Percentiles rank a stretch among this genome's conserved stretches.
phyloP scores from a whole-genome alignment of 1,139 yeast genomes.

The Pichia kudriavzevii region DNA sequence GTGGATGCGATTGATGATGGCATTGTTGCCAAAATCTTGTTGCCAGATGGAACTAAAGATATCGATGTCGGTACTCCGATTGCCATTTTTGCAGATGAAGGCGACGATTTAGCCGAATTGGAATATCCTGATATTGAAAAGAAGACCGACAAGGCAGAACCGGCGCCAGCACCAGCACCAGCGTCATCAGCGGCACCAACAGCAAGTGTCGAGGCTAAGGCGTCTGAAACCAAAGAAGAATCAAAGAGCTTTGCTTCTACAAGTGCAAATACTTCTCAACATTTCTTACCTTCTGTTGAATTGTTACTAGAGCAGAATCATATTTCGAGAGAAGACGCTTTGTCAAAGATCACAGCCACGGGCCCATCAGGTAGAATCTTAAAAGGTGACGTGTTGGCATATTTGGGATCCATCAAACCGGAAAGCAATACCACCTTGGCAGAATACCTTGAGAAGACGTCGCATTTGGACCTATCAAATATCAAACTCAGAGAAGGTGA shows the following conservation, averaged over 20 bases:
- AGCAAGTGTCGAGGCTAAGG: constrained; percentile 20
- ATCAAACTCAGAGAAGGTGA: constrained; percentile 38
- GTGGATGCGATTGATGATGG: constrained; percentile 96
- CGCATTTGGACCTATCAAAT: constrained; percentile 70
- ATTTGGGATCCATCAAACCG: constrained; percentile 60
- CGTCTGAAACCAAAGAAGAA: constrained; percentile 4
- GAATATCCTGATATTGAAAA: constrained; percentile 46
- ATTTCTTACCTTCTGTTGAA: constrained; percentile 75
- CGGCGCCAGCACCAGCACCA: constrained; percentile 14
- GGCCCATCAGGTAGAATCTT: constrained; percentile 85
- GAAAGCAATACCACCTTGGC: constrained; percentile 49
- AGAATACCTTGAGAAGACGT: constrained; percentile 46
- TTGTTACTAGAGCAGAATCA: constrained; percentile 52
- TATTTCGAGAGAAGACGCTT: constrained; percentile 63
- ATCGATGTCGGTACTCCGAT: constrained; percentile 84
- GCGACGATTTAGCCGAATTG: constrained; percentile 65
- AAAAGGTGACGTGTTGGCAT: constrained; percentile 87
- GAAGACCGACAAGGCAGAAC: constrained; percentile 6
- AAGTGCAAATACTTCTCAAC: constrained; percentile 54
- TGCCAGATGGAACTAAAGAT: constrained; percentile 64
- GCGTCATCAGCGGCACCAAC: constrained; percentile 20
- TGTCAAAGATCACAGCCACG: constrained; percentile 65
- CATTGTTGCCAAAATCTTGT: constrained; percentile 67
- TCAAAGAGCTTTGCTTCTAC: constrained; percentile 20
- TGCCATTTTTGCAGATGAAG: constrained; percentile 82